Percentiles rank a stretch among this genome's conserved stretches.
Conservation (phyloP, 2,329 filamentous ascomycete genomes). For the Cryphonectria carpinicola region DNA sequence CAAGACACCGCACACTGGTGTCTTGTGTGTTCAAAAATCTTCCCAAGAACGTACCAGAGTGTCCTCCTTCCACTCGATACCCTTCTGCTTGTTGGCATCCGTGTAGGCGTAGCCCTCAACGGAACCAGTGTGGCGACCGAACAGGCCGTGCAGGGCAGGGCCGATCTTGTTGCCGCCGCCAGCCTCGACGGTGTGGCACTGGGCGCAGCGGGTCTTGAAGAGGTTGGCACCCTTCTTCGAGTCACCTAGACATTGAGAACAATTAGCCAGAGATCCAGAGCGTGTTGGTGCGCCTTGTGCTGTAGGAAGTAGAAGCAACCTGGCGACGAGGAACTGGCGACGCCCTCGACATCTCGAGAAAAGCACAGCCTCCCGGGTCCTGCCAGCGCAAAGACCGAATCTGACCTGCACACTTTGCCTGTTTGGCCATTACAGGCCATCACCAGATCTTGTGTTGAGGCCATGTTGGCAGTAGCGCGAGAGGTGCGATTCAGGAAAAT, state of each 20-base stretch:
- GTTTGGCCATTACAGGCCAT: not conserved
- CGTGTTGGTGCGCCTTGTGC: too few relatives aligned
- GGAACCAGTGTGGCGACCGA: constrained; percentile 91
- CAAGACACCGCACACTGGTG: not conserved
- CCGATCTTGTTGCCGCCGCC: constrained; percentile 97
- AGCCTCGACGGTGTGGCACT: constrained; percentile 95
- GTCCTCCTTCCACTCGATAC: constrained; percentile 82
- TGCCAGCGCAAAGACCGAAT: not conserved
- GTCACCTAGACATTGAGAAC: constrained; percentile 66
- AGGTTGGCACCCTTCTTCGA: constrained; percentile 95
- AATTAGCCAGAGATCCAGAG: constrained; percentile 6
- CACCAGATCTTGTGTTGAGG: constrained; percentile 4
- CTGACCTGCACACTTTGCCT: not conserved
- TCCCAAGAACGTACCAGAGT: constrained; percentile 68
- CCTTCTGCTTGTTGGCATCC: constrained; percentile 99
- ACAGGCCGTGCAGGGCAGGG: constrained; percentile 94
- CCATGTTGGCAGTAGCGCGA: constrained; percentile 21
- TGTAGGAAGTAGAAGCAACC: not conserved
- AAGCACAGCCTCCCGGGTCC: not conserved
- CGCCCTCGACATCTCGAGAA: constrained; percentile 6
- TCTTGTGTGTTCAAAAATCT: not conserved
- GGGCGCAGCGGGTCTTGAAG: constrained; percentile 98
- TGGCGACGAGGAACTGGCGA: not conserved
- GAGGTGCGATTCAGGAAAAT: constrained; percentile 37
- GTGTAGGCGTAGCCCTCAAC: constrained; percentile 96